phyloP scores from a whole-genome alignment of 768 basidiomycete species.

The Naganishia antarctica region DNA sequence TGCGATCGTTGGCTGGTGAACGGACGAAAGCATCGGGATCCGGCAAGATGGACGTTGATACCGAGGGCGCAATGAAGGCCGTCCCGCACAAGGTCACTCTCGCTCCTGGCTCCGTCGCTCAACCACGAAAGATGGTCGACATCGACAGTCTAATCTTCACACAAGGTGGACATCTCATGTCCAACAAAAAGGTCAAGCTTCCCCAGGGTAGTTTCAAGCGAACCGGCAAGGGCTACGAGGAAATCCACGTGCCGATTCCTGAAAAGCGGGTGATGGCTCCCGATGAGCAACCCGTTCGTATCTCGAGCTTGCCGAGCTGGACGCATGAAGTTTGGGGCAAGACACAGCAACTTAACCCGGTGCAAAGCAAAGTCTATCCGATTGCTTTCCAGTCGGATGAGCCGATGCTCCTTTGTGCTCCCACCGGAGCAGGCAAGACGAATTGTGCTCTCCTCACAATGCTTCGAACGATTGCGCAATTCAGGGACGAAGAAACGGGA shows the following conservation, averaged over 20 bases:
- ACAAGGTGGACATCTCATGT: constrained; percentile 95
- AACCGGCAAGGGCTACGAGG: constrained; percentile 91
- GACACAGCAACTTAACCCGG: constrained; percentile 67
- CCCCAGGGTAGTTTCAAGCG: constrained; percentile 98
- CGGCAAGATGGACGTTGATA: constrained; percentile 58
- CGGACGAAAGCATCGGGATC: constrained; percentile 51
- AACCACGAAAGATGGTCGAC: constrained; percentile 79
- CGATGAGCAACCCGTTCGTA: constrained; percentile 57
- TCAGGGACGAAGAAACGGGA: constrained; percentile 75
- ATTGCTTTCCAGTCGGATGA: constrained; percentile 85
- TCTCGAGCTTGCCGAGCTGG: constrained; percentile 75
- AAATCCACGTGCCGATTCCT: constrained; percentile 92
- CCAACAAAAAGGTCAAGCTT: constrained; percentile 95
- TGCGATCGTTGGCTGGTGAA: constrained; percentile 79
- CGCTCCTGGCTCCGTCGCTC: constrained; percentile 73
- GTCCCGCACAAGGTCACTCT: constrained; percentile 81
- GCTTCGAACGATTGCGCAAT: constrained; percentile 80
- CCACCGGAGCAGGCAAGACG: constrained; percentile 99
- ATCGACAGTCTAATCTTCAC: constrained; percentile 92
- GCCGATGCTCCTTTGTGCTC: constrained; percentile 90
- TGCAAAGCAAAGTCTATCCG: constrained; percentile 90
- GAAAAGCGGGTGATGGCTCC: constrained; percentile 65
- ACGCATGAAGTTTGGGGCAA: constrained; percentile 74
- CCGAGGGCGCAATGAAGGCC: constrained; percentile 60
- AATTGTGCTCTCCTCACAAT: constrained; percentile 96